Percentiles rank a stretch among this genome's conserved stretches.
These are phyloP conservation scores for Mesotaenium endlicherianum DNA, from an alignment of 139 green algal genomes.

Conservation along the genomic window DNA sequence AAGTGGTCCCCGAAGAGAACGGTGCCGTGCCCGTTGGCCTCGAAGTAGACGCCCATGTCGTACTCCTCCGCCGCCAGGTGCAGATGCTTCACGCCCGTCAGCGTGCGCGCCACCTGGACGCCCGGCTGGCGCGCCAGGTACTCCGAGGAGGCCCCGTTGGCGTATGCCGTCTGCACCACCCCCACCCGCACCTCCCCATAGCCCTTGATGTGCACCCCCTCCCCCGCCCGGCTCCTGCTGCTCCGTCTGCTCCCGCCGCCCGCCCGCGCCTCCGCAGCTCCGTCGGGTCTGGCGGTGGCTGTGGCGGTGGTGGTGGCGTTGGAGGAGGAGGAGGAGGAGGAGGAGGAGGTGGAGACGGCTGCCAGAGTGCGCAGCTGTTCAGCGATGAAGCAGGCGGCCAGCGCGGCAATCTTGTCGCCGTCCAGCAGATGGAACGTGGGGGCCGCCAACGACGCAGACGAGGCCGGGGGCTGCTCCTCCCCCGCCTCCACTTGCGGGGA, in stretches of 20 bases:
- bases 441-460: too few species aligned
- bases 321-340: background rate
- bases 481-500: too few species aligned
- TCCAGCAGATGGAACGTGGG: constrained; percentile 74
- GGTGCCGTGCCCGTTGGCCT: constrained; percentile 96
- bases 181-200: constrained; percentile 61
- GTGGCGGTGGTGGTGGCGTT: background rate
- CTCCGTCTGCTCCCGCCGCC: background rate
- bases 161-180: constrained; percentile 97
- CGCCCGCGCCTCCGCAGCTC: background rate
- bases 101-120: constrained; percentile 54
- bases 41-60: constrained; percentile 97
- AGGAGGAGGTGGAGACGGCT: background rate
- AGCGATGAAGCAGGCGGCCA: constrained; percentile 63
- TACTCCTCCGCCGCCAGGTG: constrained; percentile 72
- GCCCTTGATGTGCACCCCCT: background rate
- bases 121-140: constrained; percentile 66
- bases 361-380: constrained; percentile 14
- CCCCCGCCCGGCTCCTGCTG: background rate
- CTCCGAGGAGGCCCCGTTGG: constrained; percentile 83
- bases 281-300: background rate
- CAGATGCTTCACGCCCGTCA: constrained; percentile 90
- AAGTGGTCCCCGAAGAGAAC: constrained; percentile 78
- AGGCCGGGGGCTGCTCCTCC: too few species aligned
- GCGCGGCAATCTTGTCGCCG: constrained; percentile 88